phyloP scores from a whole-genome alignment of 176 grass and related monocot genomes.

The Bromus sterilis region DNA sequence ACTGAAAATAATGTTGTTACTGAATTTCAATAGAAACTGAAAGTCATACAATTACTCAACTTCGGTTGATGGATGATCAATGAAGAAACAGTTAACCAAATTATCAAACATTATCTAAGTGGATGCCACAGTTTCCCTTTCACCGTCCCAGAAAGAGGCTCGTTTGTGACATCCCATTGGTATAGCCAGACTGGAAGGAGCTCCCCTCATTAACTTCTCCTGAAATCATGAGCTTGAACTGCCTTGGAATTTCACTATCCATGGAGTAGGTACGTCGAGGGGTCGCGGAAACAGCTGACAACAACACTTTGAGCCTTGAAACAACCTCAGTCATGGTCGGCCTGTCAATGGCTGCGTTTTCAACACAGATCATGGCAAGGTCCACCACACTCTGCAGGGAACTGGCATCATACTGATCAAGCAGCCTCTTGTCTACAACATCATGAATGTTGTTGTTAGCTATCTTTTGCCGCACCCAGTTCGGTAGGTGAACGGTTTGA shows the following conservation, averaged over 20 bases:
- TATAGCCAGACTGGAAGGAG: not conserved
- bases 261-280: not conserved
- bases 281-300: not conserved
- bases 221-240: not conserved
- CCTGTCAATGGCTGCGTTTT: not conserved
- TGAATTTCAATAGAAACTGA: too few relatives aligned
- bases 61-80: not conserved
- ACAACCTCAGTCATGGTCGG: not conserved
- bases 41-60: not conserved
- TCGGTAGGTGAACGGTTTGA: not conserved
- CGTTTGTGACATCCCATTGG: not conserved
- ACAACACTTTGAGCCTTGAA: slow-evolving; percentile 5
- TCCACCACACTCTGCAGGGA: not conserved
- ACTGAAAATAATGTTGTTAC: too few relatives aligned
- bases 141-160: not conserved
- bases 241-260: not conserved
- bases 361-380: not conserved
- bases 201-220: not conserved
- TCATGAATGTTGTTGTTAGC: not conserved
- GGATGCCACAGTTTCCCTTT: not conserved
- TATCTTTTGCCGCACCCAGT: slow-evolving; percentile 9
- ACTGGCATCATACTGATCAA: not conserved
- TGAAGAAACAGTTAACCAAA: not conserved
- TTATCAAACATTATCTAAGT: not conserved
- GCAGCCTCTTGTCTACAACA: not conserved